These are phyloP conservation scores for Trametes versicolor DNA, from an alignment of 1,284 basidiomycete genomes.

Conservation along the genomic window DNA sequence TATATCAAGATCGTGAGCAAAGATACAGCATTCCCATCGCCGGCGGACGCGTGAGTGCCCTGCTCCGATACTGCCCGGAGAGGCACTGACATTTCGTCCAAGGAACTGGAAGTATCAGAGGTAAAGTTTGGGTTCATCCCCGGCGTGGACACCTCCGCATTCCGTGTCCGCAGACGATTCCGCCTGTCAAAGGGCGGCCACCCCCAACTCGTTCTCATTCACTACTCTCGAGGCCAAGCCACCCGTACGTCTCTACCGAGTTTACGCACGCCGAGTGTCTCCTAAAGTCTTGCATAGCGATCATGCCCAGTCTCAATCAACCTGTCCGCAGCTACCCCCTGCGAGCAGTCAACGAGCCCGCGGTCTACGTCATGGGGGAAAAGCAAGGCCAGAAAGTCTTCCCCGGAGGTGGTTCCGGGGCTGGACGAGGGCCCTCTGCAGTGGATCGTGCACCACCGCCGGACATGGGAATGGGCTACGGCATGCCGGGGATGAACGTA, in stretches of 20 bases:
- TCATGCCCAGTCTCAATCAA: conserved; percentile 63
- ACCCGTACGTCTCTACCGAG: conserved; percentile 58
- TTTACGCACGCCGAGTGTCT: conserved; percentile 13
- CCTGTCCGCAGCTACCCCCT: conserved; percentile 77
- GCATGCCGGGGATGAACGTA: conserved; percentile 26
- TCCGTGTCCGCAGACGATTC: conserved; percentile 72
- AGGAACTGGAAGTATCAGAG: conserved; percentile 82
- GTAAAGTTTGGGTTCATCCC: conserved; percentile 81
- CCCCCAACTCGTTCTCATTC: conserved; percentile 72
- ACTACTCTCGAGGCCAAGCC: conserved; percentile 71
- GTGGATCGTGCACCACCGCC: conserved; percentile 17
- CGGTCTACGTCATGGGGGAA: conserved; percentile 74
- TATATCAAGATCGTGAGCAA: conserved; percentile 75
- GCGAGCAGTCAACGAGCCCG: conserved; percentile 67
- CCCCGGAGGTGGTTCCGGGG: conserved; percentile 36
- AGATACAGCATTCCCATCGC: conserved; percentile 61
- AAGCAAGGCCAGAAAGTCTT: conserved; percentile 71
- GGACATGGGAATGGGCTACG: conserved; percentile 22
- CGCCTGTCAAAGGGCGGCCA: conserved; percentile 77
- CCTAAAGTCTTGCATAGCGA: conserved; percentile 50
- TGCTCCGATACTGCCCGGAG: conserved; percentile 4
- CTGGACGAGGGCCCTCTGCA: conserved; percentile 24
- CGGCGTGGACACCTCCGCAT: conserved; percentile 65
- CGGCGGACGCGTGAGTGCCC: conserved; percentile 57
- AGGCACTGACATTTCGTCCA: conserved; percentile 7